Percentiles rank a stretch among this genome's conserved stretches.
phyloP scores from a whole-genome alignment of 768 basidiomycete genomes.

The Cyclocybe aegerita region DNA sequence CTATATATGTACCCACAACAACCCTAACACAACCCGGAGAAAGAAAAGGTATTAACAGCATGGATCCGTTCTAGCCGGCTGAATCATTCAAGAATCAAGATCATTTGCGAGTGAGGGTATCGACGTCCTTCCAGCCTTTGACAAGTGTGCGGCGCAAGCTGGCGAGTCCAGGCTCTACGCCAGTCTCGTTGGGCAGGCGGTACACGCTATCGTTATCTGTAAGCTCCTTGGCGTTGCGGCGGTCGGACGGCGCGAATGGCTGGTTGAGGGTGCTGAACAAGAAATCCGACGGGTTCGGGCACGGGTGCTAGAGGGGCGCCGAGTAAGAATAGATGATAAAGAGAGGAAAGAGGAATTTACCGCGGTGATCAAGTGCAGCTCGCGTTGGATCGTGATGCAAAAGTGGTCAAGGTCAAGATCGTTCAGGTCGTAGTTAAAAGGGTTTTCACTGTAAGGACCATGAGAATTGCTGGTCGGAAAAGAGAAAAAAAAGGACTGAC shows the following conservation, averaged over 20 bases:
- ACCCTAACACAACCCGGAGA: too few relatives aligned
- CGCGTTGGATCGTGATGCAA: slow-evolving; percentile 64
- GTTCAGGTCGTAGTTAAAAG: slow-evolving; percentile 67
- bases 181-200: slow-evolving; percentile 21
- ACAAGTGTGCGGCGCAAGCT: slow-evolving; percentile 40
- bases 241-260: slow-evolving; percentile 68
- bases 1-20: too few relatives aligned
- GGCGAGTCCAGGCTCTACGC: slow-evolving; percentile 28
- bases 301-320: slow-evolving; percentile 45
- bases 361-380: slow-evolving; percentile 71
- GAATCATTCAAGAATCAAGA: not conserved
- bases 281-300: slow-evolving; percentile 49
- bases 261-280: slow-evolving; percentile 62
- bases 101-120: slow-evolving; percentile 31
- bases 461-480: not conserved
- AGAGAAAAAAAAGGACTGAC: slow-evolving; percentile 22
- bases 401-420: slow-evolving; percentile 71
- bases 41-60: not conserved
- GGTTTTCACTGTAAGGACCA: slow-evolving; percentile 48
- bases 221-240: slow-evolving; percentile 56
- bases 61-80: too few relatives aligned
- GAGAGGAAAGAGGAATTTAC: slow-evolving; percentile 35
- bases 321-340: not conserved
- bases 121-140: slow-evolving; percentile 41
- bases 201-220: slow-evolving; percentile 28